Evolutionary conservation across 257 asterid species (phyloP).

Genomic region (Pogostemon cablin): DNA sequence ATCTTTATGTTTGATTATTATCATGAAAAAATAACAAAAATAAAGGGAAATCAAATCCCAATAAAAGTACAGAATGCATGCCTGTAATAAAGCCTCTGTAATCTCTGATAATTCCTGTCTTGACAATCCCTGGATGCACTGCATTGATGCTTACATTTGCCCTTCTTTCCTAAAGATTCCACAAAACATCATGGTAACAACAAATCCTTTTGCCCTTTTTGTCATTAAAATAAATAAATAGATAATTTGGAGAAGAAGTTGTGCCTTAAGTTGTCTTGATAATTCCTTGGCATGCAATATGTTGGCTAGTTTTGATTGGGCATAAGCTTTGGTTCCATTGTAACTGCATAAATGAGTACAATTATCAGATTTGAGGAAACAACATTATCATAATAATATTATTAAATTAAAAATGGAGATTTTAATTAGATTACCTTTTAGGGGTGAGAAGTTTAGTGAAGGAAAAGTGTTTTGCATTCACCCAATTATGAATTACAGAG

Average conservation of each 20-base stretch:
- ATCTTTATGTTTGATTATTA: constrained; percentile 19
- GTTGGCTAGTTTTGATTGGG: constrained; percentile 86
- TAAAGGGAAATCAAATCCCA: constrained; percentile 1
- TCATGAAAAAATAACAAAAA: constrained; percentile 18
- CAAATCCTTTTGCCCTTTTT: not conserved
- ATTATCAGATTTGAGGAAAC: not conserved
- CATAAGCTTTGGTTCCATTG: constrained; percentile 84
- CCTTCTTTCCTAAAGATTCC: constrained; percentile 60
- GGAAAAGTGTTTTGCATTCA: constrained; percentile 50
- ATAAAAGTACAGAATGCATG: constrained; percentile 40
- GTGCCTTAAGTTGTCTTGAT: constrained; percentile 82
- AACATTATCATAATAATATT: not conserved
- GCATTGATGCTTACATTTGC: constrained; percentile 93
- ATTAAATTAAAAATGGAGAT: not conserved
- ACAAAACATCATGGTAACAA: constrained; percentile 21
- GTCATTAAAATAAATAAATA: not conserved
- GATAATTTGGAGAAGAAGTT: not conserved
- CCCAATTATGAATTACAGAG: constrained; percentile 88
- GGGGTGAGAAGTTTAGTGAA: constrained; percentile 72
- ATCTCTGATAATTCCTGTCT: constrained; percentile 91
- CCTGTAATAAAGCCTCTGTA: constrained; percentile 97
- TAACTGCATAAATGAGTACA: constrained; percentile 49
- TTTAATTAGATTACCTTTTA: constrained; percentile 50
- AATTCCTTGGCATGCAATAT: constrained; percentile 90
- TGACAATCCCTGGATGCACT: constrained; percentile 92